A percentile compares a stretch with the other conserved stretches of the same genome.
These are phyloP conservation scores for Wickerhamiella infanticola DNA, from an alignment of 1,139 yeast species.

Conservation along the genomic window DNA sequence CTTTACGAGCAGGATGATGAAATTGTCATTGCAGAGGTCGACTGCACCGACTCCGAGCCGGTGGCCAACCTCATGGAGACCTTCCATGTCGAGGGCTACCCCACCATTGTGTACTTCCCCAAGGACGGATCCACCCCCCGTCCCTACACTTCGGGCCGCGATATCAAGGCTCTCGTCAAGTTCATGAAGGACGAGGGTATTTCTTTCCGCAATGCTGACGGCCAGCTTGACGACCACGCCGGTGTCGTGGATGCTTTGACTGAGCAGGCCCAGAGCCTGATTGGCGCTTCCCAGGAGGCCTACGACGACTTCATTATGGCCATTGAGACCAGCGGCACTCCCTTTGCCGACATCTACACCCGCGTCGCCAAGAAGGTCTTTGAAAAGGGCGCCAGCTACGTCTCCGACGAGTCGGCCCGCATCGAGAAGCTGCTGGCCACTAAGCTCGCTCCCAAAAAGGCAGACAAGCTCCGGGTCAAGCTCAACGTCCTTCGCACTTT, in stretches of 20 bases:
- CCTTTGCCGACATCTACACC: conserved; percentile 32
- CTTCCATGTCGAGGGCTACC: conserved; percentile 35
- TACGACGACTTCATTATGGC: conserved; percentile 19
- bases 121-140: conserved; percentile 26
- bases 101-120: conserved; percentile 38
- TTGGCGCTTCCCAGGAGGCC: conserved; percentile 9
- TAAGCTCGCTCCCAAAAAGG: conserved; percentile 21
- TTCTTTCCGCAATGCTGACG: conserved; percentile 38
- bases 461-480: conserved; percentile 14
- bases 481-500: conserved; percentile 7
- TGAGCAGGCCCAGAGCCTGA: conserved; percentile 13
- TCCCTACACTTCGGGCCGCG: conserved; percentile 33
- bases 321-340: conserved; percentile 17
- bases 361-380: conserved; percentile 36
- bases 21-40: conserved; percentile 35
- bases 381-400: conserved; percentile 34
- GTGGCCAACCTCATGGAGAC: conserved; percentile 30
- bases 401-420: conserved; percentile 37
- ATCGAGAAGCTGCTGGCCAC: conserved; percentile 31
- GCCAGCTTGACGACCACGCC: conserved; percentile 35
- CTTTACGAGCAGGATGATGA: conserved; percentile 31
- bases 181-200: conserved; percentile 39
- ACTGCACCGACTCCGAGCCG: conserved; percentile 33
- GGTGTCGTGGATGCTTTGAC: conserved; percentile 40
- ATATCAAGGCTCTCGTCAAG: conserved; percentile 30